Evolutionary conservation across 768 basidiomycete genomes (phyloP), one percentile per base, ranked within the genome.

Genomic region (Tricholoma furcatifolium): DNA sequence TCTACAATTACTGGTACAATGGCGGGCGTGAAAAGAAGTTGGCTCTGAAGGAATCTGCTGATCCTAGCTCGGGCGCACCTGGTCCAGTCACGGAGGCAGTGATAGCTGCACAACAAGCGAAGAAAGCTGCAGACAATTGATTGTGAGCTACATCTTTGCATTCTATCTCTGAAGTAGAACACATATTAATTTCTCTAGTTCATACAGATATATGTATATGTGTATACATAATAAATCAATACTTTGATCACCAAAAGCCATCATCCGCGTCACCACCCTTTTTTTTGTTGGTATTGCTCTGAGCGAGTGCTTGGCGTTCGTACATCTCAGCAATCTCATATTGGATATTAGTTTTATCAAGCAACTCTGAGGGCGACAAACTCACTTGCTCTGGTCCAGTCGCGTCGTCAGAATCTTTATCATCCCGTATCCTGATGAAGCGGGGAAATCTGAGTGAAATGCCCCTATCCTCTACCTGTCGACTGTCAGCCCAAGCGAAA

Each of bases 361-460:
- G 14, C 32, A 7, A 18, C 20, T 34, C 11, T 24, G 23, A n/a
- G n/a, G n/a, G 14, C 36, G 30, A 10, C 20, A 23, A 50, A 58
- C 75, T 69, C 59, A 91, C 93, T 81, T 95, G 93, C 64, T 98
- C 95, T 6, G 93, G 85, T 3, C 86, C 84, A 10, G 97, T 98
- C 20, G 93, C 92, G 70, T 97, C 91, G 55, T 98, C 94, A 12
- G 86, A 86, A 23, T 77, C 76, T 70, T 99, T 99, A 70, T 99
- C 97, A 56, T 98, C 97, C 58, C 97, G 82, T 46, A 94, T 73
- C 41, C 88, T 84, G 59, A 99, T 82, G 70, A 98, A 98, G 24
- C 97, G 83, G 36, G 97, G 97, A 73, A 99, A 99, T 11, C 97
- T 88, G 41, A 99, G 72, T 14, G 97, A 98, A 61, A 99, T 91